phyloP scores from a whole-genome alignment of 768 basidiomycete genomes.

The Termitomyces sp. region DNA sequence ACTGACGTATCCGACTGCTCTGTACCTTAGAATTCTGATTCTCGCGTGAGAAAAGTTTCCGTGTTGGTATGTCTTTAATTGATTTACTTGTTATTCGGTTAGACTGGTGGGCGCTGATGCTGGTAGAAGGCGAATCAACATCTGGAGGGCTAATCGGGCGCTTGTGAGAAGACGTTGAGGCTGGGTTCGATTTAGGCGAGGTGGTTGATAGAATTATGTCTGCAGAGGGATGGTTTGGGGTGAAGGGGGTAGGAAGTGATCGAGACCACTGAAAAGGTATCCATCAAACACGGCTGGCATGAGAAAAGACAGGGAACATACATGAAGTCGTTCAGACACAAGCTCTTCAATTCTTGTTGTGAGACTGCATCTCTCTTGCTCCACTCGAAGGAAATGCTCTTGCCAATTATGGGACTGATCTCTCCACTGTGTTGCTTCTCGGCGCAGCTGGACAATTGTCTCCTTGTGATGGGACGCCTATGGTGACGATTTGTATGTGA shows the following conservation, averaged over 20 bases:
- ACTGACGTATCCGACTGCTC: conserved; percentile 5
- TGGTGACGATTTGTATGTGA: neutral
- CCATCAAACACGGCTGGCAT: conserved; percentile 1
- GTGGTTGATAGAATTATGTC: conserved; percentile 21
- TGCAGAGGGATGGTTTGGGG: conserved; percentile 26
- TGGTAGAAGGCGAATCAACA: conserved; percentile 17
- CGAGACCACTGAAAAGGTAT: conserved; percentile 9
- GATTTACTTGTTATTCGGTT: conserved; percentile 6
- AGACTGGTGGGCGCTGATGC: conserved; percentile 10
- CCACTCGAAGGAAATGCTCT: conserved; percentile 71
- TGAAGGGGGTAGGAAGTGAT: conserved; percentile 20
- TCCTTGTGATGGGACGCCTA: conserved; percentile 58
- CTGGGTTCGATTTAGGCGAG: conserved; percentile 22
- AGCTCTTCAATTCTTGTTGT: conserved; percentile 55
- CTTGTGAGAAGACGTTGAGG: conserved; percentile 22
- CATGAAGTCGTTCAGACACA: conserved; percentile 41
- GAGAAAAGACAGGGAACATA: conserved; percentile 20
- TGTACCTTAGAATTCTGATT: neutral
- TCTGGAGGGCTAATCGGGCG: conserved; percentile 20
- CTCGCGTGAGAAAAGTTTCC: neutral
- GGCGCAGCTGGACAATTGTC: conserved; percentile 53
- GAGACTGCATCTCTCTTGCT: conserved; percentile 58
- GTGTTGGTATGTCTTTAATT: neutral
- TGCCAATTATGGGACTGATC: conserved; percentile 76
- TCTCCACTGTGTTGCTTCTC: conserved; percentile 69